These are phyloP conservation scores for Linnemannia elongata DNA, from an alignment of 192 early-diverging fungal species.

Conservation along the genomic window DNA sequence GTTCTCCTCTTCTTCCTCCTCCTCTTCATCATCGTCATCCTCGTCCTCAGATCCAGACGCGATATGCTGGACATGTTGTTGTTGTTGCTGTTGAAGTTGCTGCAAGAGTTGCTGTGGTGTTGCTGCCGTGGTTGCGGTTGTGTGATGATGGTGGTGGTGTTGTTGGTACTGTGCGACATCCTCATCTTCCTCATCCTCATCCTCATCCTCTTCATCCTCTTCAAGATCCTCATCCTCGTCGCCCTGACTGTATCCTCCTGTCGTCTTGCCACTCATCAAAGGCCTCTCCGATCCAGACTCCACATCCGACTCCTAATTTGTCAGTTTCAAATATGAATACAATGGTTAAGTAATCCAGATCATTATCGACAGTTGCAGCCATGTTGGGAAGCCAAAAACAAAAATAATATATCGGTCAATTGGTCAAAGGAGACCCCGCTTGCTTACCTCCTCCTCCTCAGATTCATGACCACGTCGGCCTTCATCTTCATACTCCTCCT, in stretches of 20 bases:
- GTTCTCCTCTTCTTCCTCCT: slow-evolving; percentile 33
- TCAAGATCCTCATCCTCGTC: slow-evolving; percentile 36
- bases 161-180: slow-evolving; percentile 9
- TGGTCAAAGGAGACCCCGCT: neutral
- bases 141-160: neutral
- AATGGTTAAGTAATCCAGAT: too few relatives aligned
- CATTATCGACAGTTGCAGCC: too few relatives aligned
- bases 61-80: neutral
- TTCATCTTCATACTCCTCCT: slow-evolving; percentile 23
- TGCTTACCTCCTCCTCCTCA: slow-evolving; percentile 13
- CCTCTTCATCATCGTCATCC: slow-evolving; percentile 24
- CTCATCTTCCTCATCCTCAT: slow-evolving; percentile 25
- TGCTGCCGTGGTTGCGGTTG: neutral
- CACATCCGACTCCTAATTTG: neutral
- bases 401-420: too few relatives aligned
- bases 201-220: slow-evolving; percentile 33
- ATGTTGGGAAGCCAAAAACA: too few relatives aligned
- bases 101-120: slow-evolving; percentile 1
- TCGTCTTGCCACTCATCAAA: slow-evolving; percentile 35
- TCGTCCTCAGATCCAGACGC: slow-evolving; percentile 27
- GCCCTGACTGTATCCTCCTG: slow-evolving; percentile 13
- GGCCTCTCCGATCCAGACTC: slow-evolving; percentile 45
- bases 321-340: neutral
- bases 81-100: slow-evolving; percentile 11
- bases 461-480: neutral